Evolutionary conservation across 2,329 filamentous ascomycete species (phyloP).

Genomic region (Aspergillus sp.): DNA sequence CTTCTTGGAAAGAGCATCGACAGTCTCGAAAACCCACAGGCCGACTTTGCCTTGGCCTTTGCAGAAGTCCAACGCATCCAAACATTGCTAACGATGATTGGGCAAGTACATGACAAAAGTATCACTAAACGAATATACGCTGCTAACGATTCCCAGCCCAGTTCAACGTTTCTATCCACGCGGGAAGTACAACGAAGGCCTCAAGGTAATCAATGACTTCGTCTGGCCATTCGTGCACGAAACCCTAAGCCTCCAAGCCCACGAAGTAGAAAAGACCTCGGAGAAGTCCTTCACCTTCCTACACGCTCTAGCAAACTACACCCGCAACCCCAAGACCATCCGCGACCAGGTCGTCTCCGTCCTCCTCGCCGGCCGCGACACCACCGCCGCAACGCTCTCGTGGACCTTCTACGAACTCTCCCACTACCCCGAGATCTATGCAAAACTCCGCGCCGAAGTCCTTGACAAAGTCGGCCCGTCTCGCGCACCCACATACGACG

Average conservation of each 20-base stretch:
- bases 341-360: constrained; percentile 4
- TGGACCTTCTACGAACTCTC: constrained; percentile 8
- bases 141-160: neutral
- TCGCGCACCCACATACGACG: constrained; percentile 1
- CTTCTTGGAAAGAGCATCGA: constrained; percentile 5
- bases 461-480: constrained; percentile 1
- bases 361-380: constrained; percentile 5
- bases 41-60: constrained; percentile 5
- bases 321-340: constrained; percentile 1
- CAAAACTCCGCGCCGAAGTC: neutral
- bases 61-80: constrained; percentile 5
- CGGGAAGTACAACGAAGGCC: neutral
- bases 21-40: constrained; percentile 5
- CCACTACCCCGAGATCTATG: constrained; percentile 1
- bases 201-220: constrained; percentile 8
- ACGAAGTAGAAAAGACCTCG: neutral
- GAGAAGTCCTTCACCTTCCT: constrained; percentile 5
- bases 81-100: constrained; percentile 6
- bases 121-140: no score
- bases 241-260: neutral
- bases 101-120: neutral
- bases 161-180: constrained; percentile 4
- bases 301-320: constrained; percentile 8
- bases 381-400: constrained; percentile 7
- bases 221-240: constrained; percentile 7